Evolutionary conservation across 192 early-diverging fungal species (phyloP), one percentile per base, ranked within the genome.

Genomic region (Backusella luteola): DNA sequence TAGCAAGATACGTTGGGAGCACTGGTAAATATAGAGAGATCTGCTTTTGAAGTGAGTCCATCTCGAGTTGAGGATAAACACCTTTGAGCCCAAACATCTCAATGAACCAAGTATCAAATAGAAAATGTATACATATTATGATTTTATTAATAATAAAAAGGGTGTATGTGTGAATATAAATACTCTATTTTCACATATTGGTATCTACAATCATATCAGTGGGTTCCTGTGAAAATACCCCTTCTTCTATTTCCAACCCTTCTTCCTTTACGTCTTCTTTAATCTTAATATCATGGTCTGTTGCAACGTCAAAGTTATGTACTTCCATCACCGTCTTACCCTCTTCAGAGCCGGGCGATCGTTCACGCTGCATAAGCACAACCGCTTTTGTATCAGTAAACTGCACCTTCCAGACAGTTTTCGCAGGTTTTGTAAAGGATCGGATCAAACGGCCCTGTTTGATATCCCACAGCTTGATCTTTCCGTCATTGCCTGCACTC

Each of bases 391-490:
- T 84, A 49, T 89, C 86, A 34, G 78, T 86, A 38, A 89, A 87
- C 19, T 82, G 79, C 0, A 87, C 79, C 36, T 85, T 88, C 98
- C 98, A 99, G 1, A 99, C 95, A 0, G 94, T 93, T 7, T 89
- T 87, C 15, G 96, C 89, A 6, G 91, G 88, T 12, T 87, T 81
- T 23, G 97, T 87, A 29, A 98, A 82, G 73, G 96, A 87, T 14
- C 96, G 85, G 14, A 97, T 92, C 77, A 95, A 94, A 19, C 88
- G 84, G 4, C 97, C 97, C 14, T 95, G 92, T 29, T 87, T 80
- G 1, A 95, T 86, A 76, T 99, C 96, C 98, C 98, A 99, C 35
- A 98, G 79, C 76, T 99, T 99, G 72, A 99, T 89, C 0, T 93
- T 94, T 0, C 92, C 93, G 73, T 97, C 98, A 26, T 93, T 93